Conservation (phyloP, 2,329 filamentous ascomycete genomes). For the Ceratocystis ficicola region DNA sequence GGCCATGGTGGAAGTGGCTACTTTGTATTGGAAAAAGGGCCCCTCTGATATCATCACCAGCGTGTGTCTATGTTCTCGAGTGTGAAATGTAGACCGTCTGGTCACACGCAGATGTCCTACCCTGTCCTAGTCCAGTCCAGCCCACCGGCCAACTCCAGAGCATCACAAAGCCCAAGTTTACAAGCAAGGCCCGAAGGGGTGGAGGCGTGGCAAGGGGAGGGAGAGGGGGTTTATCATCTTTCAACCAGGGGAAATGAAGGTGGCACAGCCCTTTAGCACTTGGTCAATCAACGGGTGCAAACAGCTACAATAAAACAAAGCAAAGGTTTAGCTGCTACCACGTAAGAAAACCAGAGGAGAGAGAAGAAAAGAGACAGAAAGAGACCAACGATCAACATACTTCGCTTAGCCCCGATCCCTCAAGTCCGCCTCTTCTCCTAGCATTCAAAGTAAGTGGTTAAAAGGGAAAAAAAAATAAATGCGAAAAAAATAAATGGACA, state of each 20-base stretch:
- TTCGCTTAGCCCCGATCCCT: not conserved
- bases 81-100: not conserved
- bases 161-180: not conserved
- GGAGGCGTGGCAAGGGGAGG: not conserved
- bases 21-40: not conserved
- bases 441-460: not conserved
- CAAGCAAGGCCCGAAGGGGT: not conserved
- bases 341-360: not conserved
- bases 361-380: not conserved
- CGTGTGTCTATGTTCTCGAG: not conserved
- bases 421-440: not conserved
- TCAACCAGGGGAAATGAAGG: slow-evolving; percentile 8
- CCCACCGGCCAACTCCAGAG: not conserved
- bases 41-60: not conserved
- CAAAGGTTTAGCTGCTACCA: not conserved
- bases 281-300: not conserved
- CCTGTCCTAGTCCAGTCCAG: not conserved
- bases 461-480: not conserved
- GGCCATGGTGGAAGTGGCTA: not conserved
- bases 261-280: slow-evolving; percentile 3
- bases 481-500: not conserved
- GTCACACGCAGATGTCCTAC: not conserved
- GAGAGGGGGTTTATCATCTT: not conserved
- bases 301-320: not conserved
- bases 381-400: not conserved